A percentile compares a stretch with the other conserved stretches of the same genome.
Conservation (phyloP, 192 early-diverging fungal genomes). For the Globomyces pollinis-pini region DNA sequence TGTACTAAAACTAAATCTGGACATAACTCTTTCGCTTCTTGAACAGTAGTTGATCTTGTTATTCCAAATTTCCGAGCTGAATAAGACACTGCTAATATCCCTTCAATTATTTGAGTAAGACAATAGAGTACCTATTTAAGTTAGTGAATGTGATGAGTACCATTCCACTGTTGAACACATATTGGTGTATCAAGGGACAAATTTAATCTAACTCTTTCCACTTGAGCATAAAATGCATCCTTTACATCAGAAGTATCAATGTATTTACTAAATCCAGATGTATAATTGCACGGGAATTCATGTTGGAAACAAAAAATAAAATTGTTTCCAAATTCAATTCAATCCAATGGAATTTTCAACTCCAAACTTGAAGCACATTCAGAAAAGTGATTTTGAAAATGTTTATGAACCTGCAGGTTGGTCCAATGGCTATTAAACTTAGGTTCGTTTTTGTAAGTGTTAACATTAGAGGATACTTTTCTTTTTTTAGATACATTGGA, state of each 20-base stretch:
- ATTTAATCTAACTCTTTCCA: slow-evolving; percentile 50
- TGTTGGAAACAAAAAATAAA: too few relatives aligned
- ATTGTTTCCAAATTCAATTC: too few relatives aligned
- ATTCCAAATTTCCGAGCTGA: slow-evolving; percentile 73
- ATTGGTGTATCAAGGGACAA: slow-evolving; percentile 60
- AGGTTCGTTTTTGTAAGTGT: too few relatives aligned
- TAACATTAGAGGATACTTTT: slow-evolving; percentile 93
- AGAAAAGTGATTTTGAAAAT: too few relatives aligned
- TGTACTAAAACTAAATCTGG: slow-evolving; percentile 66
- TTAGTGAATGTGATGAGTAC: too few relatives aligned
- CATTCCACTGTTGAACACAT: slow-evolving; percentile 87
- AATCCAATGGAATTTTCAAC: too few relatives aligned
- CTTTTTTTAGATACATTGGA: slow-evolving; percentile 89
- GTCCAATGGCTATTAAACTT: too few relatives aligned
- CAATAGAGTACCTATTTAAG: too few relatives aligned
- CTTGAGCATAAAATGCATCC: slow-evolving; percentile 16
- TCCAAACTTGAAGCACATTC: too few relatives aligned
- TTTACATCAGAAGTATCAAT: neutral
- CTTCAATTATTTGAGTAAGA: too few relatives aligned
- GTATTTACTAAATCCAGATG: slow-evolving; percentile 12
- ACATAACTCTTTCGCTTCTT: slow-evolving; percentile 43
- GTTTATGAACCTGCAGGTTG: too few relatives aligned
- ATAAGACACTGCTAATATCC: slow-evolving; percentile 71
- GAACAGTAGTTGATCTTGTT: slow-evolving; percentile 46
- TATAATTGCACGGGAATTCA: slow-evolving; percentile 7